Evolutionary conservation across 495 filamentous ascomycete genomes (phyloP), one percentile per base, ranked within the genome.

Genomic region (Lepraria neglecta): DNA sequence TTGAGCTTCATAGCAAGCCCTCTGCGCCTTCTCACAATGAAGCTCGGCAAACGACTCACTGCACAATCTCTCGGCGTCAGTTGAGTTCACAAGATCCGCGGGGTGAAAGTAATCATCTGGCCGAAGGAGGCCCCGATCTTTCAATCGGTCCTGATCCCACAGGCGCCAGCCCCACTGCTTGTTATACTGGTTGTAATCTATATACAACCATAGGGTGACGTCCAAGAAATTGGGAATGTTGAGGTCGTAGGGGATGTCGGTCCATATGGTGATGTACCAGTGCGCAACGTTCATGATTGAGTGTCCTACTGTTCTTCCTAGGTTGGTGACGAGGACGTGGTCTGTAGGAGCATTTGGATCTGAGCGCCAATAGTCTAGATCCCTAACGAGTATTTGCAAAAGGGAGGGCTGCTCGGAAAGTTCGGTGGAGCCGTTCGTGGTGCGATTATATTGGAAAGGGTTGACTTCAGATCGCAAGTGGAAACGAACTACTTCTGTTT

Each of bases 101-200:
- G 7, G 12, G 11, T 28, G 24, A 6, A 51, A 28, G 47, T 30
- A 30, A 3, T 2, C 3, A 3, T 12, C 10, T 7, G 24, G 47
- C 15, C 7, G 0, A 14, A 54, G 19, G n/a, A 61, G 9, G 38
- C 50, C 38, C 6, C 14, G 30, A 38, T 5, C 4, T 6, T 9
- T 0, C 10, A 61, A n/a, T n/a, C 59, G 50, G 2, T 15, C 1
- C 17, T 30, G 9, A 21, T 61, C 59, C 59, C 59, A 61, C 50
- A 55, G 10, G 17, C 50, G 53, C 59, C 59, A 61, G 12, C 48
- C 59, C 59, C 59, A 61, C 5, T 55, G 48, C 3, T 19, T 9
- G 6, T 2, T 17, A 0, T 12, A 3, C 24, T 46, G 27, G 9
- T 43, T 2, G 10, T 19, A 6, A 19, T 28, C n/a, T 4, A 40